Percentiles rank a stretch among this genome's conserved stretches.
phyloP scores from a whole-genome alignment of 129 eudicot genomes.

The Artemisia annua region DNA sequence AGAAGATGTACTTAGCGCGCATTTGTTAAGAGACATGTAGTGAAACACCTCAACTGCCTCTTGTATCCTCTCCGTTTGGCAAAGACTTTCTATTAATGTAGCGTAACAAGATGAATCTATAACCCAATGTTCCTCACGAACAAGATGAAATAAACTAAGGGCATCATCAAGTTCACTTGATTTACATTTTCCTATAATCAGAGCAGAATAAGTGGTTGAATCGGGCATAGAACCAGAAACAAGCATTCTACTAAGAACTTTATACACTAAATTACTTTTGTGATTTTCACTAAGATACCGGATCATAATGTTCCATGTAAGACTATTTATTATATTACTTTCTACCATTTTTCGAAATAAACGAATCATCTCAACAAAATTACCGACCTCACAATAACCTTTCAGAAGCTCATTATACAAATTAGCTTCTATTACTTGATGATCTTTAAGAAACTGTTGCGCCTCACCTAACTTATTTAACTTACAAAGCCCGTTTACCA shows the following conservation, averaged over 20 bases:
- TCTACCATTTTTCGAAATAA: slow-evolving; percentile 54
- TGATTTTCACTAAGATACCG: slow-evolving; percentile 41
- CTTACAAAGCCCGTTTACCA: slow-evolving; percentile 54
- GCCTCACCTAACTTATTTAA: slow-evolving; percentile 47
- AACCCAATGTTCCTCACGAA: slow-evolving; percentile 42
- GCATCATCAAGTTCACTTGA: slow-evolving; percentile 47
- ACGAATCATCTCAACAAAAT: slow-evolving; percentile 34
- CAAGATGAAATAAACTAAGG: slow-evolving; percentile 44
- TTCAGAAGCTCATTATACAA: slow-evolving; percentile 52
- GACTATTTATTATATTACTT: slow-evolving; percentile 37
- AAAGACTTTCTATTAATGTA: slow-evolving; percentile 50
- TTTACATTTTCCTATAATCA: slow-evolving; percentile 59
- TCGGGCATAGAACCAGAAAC: slow-evolving; percentile 51
- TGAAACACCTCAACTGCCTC: slow-evolving; percentile 60
- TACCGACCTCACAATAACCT: slow-evolving; percentile 39
- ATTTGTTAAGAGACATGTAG: slow-evolving; percentile 53
- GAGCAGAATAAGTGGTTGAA: slow-evolving; percentile 63
- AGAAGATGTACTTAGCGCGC: slow-evolving; percentile 35
- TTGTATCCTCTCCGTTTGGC: slow-evolving; percentile 40
- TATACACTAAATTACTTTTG: slow-evolving; percentile 30
- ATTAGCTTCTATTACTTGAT: slow-evolving; percentile 32
- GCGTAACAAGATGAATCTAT: slow-evolving; percentile 53
- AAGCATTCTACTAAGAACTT: slow-evolving; percentile 64
- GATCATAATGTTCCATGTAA: slow-evolving; percentile 67
- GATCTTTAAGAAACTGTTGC: slow-evolving; percentile 45